Evolutionary conservation across 768 basidiomycete genomes (phyloP), one percentile per base, ranked within the genome.

Genomic region (Neoboletus brunneissimus): DNA sequence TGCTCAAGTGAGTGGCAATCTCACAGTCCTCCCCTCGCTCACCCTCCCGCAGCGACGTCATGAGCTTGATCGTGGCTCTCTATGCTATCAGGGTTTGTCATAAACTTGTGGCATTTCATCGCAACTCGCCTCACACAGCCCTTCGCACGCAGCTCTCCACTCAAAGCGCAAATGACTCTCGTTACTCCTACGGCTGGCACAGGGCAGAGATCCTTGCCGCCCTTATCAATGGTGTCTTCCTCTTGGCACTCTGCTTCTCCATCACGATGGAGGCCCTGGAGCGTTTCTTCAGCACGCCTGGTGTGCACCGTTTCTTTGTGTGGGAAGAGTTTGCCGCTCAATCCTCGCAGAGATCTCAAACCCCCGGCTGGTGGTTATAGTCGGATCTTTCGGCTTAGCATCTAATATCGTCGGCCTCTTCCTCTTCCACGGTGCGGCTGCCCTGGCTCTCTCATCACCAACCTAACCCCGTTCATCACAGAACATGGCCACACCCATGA

Each of bases 141-240:
- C 48, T 34, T 52, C 53, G 38, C 62, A 20, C 66, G 11, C 62
- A 94, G 89, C 79, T 94, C 53, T 85, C 89, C 35, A 77, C 79
- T 35, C 78, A 78, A 53, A 81, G 76, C 31, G 74, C 82, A 29
- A 75, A 74, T 32, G 83, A 88, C 73, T 81, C 88, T 29, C 82
- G 86, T 48, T 97, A 97, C 73, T 94, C 96, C 5, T 98, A 98
- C 70, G 96, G 95, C n/a, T 98, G 95, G 96, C 95, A 98, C 73
- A 81, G 97, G 59, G 97, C 97, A 18, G 95, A 97, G 69, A 95
- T 97, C 58, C 81, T 98, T 8, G 95, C 94, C 22, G 97, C 97
- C 0, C 79, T 98, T 44, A 76, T 98, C 62, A 99, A 99, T 66
- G 97, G 97, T 50, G 94, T 98, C 53, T 98, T 98, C 77, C 83